Percentiles rank a stretch among this genome's conserved stretches.
phyloP scores from a whole-genome alignment of 805 yeast species.

The Torulaspora microellipsoides region DNA sequence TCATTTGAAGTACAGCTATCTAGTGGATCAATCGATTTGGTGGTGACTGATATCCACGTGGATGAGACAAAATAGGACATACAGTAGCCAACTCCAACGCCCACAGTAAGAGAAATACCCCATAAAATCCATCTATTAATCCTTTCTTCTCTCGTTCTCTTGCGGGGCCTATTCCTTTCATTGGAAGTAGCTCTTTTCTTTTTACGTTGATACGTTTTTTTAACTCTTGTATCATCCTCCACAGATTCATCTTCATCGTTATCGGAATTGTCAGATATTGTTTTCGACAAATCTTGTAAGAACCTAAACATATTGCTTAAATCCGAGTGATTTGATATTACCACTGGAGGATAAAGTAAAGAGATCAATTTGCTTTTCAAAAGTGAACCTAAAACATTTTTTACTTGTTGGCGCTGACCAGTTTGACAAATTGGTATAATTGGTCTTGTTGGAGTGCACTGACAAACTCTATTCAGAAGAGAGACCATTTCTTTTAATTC shows the following conservation, averaged over 20 bases:
- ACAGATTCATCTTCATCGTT: slow-evolving; percentile 11
- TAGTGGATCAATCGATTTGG: slow-evolving; percentile 8
- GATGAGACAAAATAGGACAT: slow-evolving; percentile 22
- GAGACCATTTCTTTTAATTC: slow-evolving; percentile 26
- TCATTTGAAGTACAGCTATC: slow-evolving; percentile 6
- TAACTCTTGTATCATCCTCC: slow-evolving; percentile 2
- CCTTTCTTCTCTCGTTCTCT: slow-evolving; percentile 5
- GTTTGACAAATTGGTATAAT: slow-evolving; percentile 28
- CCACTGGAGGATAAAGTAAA: slow-evolving; percentile 25
- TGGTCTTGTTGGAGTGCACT: slow-evolving; percentile 17
- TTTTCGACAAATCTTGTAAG: slow-evolving; percentile 17
- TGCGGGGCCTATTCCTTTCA: slow-evolving; percentile 8
- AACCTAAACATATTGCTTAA: slow-evolving; percentile 20
- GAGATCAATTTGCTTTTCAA: slow-evolving; percentile 20
- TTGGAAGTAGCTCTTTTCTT: slow-evolving; percentile 7
- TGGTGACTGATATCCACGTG: slow-evolving; percentile 11
- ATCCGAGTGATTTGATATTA: slow-evolving; percentile 21
- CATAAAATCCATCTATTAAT: slow-evolving; percentile 21
- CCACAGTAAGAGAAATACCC: slow-evolving; percentile 30
- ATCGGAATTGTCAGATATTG: slow-evolving; percentile 13
- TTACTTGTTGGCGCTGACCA: slow-evolving; percentile 28
- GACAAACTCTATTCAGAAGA: slow-evolving; percentile 23
- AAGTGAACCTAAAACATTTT: slow-evolving; percentile 22
- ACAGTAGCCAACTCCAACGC: slow-evolving; percentile 32
- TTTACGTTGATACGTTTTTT: slow-evolving; percentile 8